Conservation (phyloP, 495 filamentous ascomycete species). For the Monascus purpureus region DNA sequence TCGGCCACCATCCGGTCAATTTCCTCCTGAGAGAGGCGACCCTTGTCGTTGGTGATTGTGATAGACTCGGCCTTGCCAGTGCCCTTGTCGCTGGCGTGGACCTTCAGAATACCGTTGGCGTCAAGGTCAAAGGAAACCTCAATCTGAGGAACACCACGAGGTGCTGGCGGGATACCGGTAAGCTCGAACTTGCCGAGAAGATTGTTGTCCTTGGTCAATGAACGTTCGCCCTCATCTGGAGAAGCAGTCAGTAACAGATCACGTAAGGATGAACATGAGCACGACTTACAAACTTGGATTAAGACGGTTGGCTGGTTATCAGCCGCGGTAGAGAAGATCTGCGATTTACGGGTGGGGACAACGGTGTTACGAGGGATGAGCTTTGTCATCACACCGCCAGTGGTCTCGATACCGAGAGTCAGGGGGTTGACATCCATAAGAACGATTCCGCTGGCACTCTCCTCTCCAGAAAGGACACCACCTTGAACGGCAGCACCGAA, state of each 20-base stretch:
- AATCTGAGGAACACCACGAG: constrained; percentile 93
- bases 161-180: constrained; percentile 84
- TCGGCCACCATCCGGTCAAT: constrained; percentile 97
- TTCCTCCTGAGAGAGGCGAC: constrained; percentile 86
- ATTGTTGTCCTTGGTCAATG: constrained; percentile 96
- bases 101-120: constrained; percentile 95
- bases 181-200: constrained; percentile 95
- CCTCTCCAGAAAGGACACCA: constrained; percentile 84
- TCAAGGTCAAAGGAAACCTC: constrained; percentile 97
- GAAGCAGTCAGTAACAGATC: constrained; percentile 6
- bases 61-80: constrained; percentile 94
- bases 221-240: constrained; percentile 76
- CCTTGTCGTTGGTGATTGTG: constrained; percentile 98
- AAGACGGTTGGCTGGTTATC: constrained; percentile 96
- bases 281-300: constrained; percentile 68
- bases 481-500: constrained; percentile 96
- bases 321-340: constrained; percentile 95
- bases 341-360: constrained; percentile 91
- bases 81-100: constrained; percentile 89
- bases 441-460: constrained; percentile 61
- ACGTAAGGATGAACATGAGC: not conserved
- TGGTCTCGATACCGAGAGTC: constrained; percentile 96
- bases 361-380: constrained; percentile 90
- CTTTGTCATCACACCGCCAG: constrained; percentile 97
- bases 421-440: constrained; percentile 98